Base-by-base conservation (phyloP, 1,284 basidiomycete species). In the Fomitopsis pinicola region DNA sequence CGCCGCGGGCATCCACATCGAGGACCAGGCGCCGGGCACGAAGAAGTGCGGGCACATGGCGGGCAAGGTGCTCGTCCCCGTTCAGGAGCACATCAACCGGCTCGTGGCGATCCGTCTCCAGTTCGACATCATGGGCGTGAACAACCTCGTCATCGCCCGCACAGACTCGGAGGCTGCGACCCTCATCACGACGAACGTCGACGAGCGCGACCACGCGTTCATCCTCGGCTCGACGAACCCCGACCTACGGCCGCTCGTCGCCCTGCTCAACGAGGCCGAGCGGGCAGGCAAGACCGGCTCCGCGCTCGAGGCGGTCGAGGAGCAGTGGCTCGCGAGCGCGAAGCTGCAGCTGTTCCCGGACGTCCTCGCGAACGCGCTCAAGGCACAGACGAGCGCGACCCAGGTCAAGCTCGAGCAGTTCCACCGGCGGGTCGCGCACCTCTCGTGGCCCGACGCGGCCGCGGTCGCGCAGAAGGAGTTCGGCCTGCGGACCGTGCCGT, bases 121-220 rank as follows among this genome's bases (percentile, higher is more conserved):
- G 77, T 89, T 86, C 74, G 89, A 92, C 73, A 87, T 92, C 68
- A 89, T 91, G 88, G 89, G 88, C 66, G 87, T 88, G 60, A 82
- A 86, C 72, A 91, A 89, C 77, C 82, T 91, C 64, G 86, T 89
- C 68, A 82, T 92, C 62, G 88, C 88, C 8, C 83, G 89, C 62
- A 92, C 89, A 57, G 89, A 91, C 73, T 89, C 88, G 10, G 88
- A 98, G 76, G 96, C 97, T 8, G 97, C 97, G 3, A 98, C 96
- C 1, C 86, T 99, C 67, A 94, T 99, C 80, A 94, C 95, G 57
- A 90, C 93, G 70, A 98, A 98, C 78, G 94, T 99, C 65, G 97
- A 99, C 77, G 88, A 91, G 69, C 91, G 97, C 44, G 97, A 99
- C 80, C 97, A 99, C 71, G 78, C 94, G 36, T 99, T 98, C 82